These are phyloP conservation scores for Cystobasidium slooffiae DNA, from an alignment of 1,284 basidiomycete species.

Conservation along the genomic window DNA sequence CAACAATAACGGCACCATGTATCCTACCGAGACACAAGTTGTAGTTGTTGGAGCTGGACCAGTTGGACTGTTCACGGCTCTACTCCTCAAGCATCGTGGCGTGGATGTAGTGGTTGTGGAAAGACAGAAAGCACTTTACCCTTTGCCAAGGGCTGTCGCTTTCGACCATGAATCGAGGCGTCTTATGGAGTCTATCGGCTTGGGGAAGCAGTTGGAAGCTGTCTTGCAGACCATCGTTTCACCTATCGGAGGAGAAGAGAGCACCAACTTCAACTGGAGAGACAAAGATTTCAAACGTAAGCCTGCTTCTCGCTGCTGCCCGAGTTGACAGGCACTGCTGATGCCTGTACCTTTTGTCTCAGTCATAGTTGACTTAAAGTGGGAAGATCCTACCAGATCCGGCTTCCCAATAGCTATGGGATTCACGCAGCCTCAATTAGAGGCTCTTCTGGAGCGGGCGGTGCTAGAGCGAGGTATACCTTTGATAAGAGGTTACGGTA, in stretches of 20 bases:
- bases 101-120: slow-evolving; percentile 48
- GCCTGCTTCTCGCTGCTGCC: slow-evolving; percentile 10
- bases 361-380: slow-evolving; percentile 33
- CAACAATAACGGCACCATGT: slow-evolving; percentile 1
- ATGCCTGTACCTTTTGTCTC: background rate
- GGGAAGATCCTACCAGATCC: slow-evolving; percentile 43
- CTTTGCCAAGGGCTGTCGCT: slow-evolving; percentile 48
- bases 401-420: slow-evolving; percentile 44
- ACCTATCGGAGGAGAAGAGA: slow-evolving; percentile 35
- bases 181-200: slow-evolving; percentile 43
- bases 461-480: slow-evolving; percentile 19
- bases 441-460: slow-evolving; percentile 28
- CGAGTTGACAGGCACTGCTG: background rate
- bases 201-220: slow-evolving; percentile 17
- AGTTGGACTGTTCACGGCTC: slow-evolving; percentile 36
- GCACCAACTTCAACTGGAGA: slow-evolving; percentile 48
- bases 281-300: slow-evolving; percentile 46
- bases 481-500: slow-evolving; percentile 26
- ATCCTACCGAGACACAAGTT: slow-evolving; percentile 26
- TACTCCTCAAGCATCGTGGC: slow-evolving; percentile 44
- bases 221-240: slow-evolving; percentile 43
- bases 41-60: slow-evolving; percentile 29
- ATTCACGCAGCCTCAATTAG: slow-evolving; percentile 47
- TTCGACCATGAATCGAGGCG: slow-evolving; percentile 49
- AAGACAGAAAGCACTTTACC: slow-evolving; percentile 48